Evolutionary conservation across 306 rosid species (phyloP), one percentile per base, ranked within the genome.

Genomic region (Ceratonia siliqua): DNA sequence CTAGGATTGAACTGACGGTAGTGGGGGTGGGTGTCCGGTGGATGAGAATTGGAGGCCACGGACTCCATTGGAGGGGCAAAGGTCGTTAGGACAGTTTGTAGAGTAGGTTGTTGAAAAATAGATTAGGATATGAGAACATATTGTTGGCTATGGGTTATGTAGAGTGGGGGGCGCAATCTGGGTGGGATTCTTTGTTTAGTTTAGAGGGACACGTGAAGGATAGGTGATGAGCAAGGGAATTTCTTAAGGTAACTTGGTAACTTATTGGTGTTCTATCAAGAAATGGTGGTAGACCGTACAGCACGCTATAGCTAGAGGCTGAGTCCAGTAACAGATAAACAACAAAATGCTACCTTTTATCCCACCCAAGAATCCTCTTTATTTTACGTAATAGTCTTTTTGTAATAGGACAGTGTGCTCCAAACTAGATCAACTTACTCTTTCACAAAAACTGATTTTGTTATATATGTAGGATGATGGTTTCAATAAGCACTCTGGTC

Each of bases 171-270:
- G 49, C n/a, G n/a, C n/a, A 33, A 39, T 52, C 66, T 56, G 79
- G 82, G 0, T 76, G 53, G 53, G 89, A 82, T 87, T 89, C 92
- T 66, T 87, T 78, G 88, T 59, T 79, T 53, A 53, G 50, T 18
- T 78, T n/a, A 64, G 81, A 17, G 82, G 87, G 78, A 45, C 74
- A 78, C 78, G 82, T 73, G 84, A 87, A 74, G 90, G 59, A 88
- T 81, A 67, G 87, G 56, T 72, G 79, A 43, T 14, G 73, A 20
- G 43, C 3, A 8, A 32, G 65, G 84, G 18, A 82, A 33, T 49
- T 18, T 46, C 66, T 72, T 53, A 70, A 52, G 70, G 45, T 17
- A 49, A 70, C 77, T 79, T 79, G 74, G 38, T 50, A 76, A 79
- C 70, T 59, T 39, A 10, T 20, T 52, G 64, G 54, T 32, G 61